Conservation (phyloP, 805 yeast species). For the Saturnispora zaruensis region DNA sequence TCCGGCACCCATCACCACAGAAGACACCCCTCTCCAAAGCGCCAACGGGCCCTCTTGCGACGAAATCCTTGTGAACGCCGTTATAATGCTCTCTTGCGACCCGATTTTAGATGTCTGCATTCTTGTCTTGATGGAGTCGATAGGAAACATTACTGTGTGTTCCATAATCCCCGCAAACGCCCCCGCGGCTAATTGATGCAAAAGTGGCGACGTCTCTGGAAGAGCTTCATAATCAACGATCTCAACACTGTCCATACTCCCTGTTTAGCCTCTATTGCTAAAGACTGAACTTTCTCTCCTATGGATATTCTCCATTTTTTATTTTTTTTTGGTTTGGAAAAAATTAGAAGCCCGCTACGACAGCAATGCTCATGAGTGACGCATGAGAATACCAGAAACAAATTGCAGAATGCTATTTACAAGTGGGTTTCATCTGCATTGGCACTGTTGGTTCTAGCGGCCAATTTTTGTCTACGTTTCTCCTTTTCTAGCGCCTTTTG, state of each 20-base stretch:
- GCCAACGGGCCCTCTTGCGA: conserved; percentile 82
- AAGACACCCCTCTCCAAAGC: conserved; percentile 88
- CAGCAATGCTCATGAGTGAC: background rate
- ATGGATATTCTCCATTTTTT: background rate
- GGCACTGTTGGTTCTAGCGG: conserved; percentile 1
- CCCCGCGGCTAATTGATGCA: conserved; percentile 83
- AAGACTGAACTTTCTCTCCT: background rate
- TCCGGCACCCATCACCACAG: conserved; percentile 95
- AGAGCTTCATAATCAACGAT: conserved; percentile 79
- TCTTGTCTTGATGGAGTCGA: conserved; percentile 92
- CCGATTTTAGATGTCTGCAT: conserved; percentile 56
- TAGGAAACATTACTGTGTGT: conserved; percentile 93
- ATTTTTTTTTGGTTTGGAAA: background rate
- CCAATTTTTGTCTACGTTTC: conserved; percentile 29
- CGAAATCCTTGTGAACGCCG: conserved; percentile 66
- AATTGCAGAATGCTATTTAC: background rate
- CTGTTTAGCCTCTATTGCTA: background rate
- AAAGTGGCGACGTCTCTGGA: conserved; percentile 76
- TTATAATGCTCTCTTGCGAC: conserved; percentile 40
- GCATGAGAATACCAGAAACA: background rate
- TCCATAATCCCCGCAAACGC: conserved; percentile 99
- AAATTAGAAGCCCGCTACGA: background rate
- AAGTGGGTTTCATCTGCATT: background rate
- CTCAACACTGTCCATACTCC: conserved; percentile 28
- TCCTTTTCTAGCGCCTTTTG: conserved; percentile 28